These are phyloP conservation scores for Tolypocladium ovalisporum DNA, from an alignment of 2,329 filamentous ascomycete genomes.

Conservation along the genomic window DNA sequence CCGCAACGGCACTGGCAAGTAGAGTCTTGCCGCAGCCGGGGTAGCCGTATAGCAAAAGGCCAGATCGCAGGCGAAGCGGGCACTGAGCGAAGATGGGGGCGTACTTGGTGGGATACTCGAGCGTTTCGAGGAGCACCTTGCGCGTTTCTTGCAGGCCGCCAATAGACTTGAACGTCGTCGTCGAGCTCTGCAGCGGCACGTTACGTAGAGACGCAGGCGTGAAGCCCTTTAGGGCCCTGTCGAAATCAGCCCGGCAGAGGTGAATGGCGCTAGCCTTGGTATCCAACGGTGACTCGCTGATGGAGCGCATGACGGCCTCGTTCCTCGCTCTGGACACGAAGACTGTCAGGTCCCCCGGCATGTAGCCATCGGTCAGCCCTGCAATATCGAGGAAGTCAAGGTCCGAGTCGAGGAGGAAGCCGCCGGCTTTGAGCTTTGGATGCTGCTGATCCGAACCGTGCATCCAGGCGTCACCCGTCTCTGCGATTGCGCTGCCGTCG, in stretches of 20 bases:
- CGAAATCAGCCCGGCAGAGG: constrained; percentile 67
- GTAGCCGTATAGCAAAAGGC: constrained; percentile 85
- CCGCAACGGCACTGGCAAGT: constrained; percentile 90
- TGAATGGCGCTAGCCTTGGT: constrained; percentile 40
- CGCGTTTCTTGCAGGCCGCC: constrained; percentile 80
- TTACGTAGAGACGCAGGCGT: constrained; percentile 91
- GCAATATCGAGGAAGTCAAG: constrained; percentile 90
- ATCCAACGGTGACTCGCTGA: constrained; percentile 41
- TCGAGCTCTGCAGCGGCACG: constrained; percentile 85
- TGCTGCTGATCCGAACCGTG: constrained; percentile 50
- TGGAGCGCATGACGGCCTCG: constrained; percentile 80
- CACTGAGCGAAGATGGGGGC: constrained; percentile 96
- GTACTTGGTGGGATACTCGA: constrained; percentile 96
- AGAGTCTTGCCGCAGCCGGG: constrained; percentile 96
- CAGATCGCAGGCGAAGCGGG: constrained; percentile 85
- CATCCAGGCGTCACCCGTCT: constrained; percentile 60
- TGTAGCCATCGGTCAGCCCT: constrained; percentile 91
- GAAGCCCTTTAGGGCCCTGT: constrained; percentile 77
- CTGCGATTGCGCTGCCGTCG: constrained; percentile 38
- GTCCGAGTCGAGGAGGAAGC: constrained; percentile 62
- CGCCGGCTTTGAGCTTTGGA: constrained; percentile 31
- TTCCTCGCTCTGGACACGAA: constrained; percentile 81
- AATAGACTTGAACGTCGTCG: constrained; percentile 85
- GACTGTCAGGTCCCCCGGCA: constrained; percentile 86
- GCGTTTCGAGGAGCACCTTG: constrained; percentile 82